Base-by-base conservation (phyloP, 2,329 filamentous ascomycete species). In the Aureobasidium uvarum region DNA sequence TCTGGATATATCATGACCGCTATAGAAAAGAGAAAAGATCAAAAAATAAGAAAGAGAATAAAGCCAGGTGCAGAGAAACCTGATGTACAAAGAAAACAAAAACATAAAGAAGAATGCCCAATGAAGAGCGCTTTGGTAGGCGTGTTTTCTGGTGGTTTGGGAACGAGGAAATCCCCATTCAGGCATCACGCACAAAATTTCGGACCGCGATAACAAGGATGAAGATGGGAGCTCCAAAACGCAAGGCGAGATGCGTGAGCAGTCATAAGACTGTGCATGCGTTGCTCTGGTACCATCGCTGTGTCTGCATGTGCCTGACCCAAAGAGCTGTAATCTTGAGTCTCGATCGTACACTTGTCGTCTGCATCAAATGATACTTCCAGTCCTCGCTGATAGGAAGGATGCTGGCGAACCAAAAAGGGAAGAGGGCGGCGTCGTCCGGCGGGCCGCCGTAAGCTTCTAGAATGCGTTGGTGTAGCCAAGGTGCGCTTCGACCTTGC, bases 341-440 rank as follows among this genome's bases (percentile, higher is more conserved):
- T 65, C 93, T 82, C 72, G 92, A 87, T 67, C 93, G 83, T 5
- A 96, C 91, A 69, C 90, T 94, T 3, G 83, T 87, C 5, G 89
- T 89, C 14, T 82, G 81, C 16, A 97, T 78, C 23, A 97, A 78
- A 14, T 84, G 81, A 70, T 96, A 96, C 74, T 94, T 96, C 71
- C 95, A 89, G 33, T 86, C 80, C 31, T 95, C 90, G 16, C 85
- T 83, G 43, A 95, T 86, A 0, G 92, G 92, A 14, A 96, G 77
- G 23, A 95, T 87, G 72, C 86, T 91, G 11, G 90, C 92, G 70
- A 96, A 89, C 93, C 93, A 97, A 83, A 92, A 96, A 0, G 92
- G 90, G 70, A 96, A 95, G 1, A 86, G 75, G 3, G 87, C 87
- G 0, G 91, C 87, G 71, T 96, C 91, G 18, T 85, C 81, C 0